Base-by-base conservation (phyloP, 1,139 yeast species). In the Saccharomyces hybrid region DNA sequence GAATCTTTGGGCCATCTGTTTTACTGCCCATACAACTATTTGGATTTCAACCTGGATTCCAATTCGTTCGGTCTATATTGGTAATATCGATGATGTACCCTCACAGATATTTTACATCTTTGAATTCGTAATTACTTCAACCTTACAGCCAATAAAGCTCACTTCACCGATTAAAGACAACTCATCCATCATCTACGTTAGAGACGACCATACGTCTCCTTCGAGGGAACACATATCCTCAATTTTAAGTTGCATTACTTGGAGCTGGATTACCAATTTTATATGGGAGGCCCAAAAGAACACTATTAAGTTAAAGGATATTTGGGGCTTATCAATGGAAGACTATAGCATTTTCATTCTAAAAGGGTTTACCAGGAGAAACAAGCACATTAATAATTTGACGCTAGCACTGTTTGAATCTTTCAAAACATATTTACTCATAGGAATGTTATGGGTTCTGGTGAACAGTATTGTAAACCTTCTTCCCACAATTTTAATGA, bases 211-310 rank as follows among this genome's bases (percentile, higher is more conserved):
- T 5, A 73, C 64, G 2, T 63, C 59, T 7, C 95, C 98, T 5
- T 88, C 96, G 2, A 85, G 87, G 0, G 99, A 93, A 72, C 81
- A 83, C 27, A 73, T 76, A 14, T 73, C 91, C 8, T 78, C 85
- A 46, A 68, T 93, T 51, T 77, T 86, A 58, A 71, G 81, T 4
- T 78, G 84, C 55, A 70, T 83, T 56, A 76, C 89, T 3, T 93
- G 86, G 73, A 75, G 85, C 14, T 53, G 55, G 55, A 26, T 53
- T 16, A 51, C 48, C 26, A 38, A 51, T 28, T 25, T 53, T n/a
- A 44, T 53, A 28, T 53, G 53, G 55, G 26, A 51, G 23, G 55
- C 55, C 25, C 53, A 51, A 11, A 47, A 47, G 23, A 26, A 6
- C 32, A 29, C 50, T 14, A 38, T 53, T 5, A 51, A 41, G 11